Conservation (phyloP, 345 rosid genomes). For the Citrus unshiu region DNA sequence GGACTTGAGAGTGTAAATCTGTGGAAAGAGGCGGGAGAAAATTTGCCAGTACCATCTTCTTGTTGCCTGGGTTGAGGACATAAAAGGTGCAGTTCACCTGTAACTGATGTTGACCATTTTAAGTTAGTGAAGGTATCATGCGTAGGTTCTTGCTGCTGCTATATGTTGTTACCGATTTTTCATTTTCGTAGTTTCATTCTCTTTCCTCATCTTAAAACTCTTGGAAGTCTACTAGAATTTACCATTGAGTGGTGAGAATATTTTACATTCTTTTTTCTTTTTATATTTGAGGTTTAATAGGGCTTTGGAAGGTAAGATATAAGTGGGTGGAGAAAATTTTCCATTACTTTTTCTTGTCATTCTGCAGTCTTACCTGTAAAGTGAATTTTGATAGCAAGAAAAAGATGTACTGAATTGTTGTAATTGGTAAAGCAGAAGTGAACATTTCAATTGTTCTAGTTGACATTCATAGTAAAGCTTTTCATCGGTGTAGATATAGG, state of each 20-base stretch:
- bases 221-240: conserved; percentile 27
- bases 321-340: conserved; percentile 37
- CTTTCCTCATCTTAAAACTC: conserved; percentile 10
- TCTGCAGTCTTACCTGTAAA: conserved; percentile 47
- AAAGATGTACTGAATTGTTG: conserved; percentile 47
- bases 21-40: conserved; percentile 21
- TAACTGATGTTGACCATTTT: conserved; percentile 40
- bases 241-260: conserved; percentile 38
- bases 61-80: conserved; percentile 32
- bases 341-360: conserved; percentile 17
- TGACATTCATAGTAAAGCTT: conserved; percentile 12
- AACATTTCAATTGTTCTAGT: conserved; percentile 25
- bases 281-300: conserved; percentile 24
- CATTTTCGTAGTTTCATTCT: conserved; percentile 19
- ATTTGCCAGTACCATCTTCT: conserved; percentile 35
- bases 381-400: conserved; percentile 64
- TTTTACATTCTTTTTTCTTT: conserved; percentile 29
- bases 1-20: conserved; percentile 30
- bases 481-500: not conserved
- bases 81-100: conserved; percentile 32
- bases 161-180: conserved; percentile 31
- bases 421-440: conserved; percentile 43
- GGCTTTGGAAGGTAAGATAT: conserved; percentile 35
- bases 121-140: conserved; percentile 46
- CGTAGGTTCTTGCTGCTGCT: conserved; percentile 38